A percentile compares a stretch with the other conserved stretches of the same genome.
Evolutionary conservation across 306 rosid species (phyloP).

Genomic region (Vigna trinervia): DNA sequence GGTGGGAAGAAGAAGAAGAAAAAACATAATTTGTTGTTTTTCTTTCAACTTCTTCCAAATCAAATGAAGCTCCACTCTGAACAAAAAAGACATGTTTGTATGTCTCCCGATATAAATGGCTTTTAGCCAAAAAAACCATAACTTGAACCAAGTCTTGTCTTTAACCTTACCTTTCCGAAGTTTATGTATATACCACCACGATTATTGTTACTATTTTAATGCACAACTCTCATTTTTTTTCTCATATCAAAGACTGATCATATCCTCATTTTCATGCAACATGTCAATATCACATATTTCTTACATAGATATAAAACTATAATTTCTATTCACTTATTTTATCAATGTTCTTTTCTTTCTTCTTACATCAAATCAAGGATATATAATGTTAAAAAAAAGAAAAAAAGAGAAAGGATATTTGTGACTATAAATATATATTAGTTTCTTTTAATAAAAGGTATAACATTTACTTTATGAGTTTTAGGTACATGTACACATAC

Average conservation of each 20-base stretch:
- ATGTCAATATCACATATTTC: neutral
- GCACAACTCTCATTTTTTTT: constrained; percentile 4
- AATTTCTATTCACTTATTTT: neutral
- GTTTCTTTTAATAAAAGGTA: too few relatives aligned
- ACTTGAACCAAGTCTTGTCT: neutral
- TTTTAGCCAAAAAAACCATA: constrained; percentile 12
- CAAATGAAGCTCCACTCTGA: constrained; percentile 24
- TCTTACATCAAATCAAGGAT: neutral
- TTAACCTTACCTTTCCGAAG: neutral
- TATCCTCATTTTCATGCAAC: neutral
- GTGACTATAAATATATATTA: too few relatives aligned
- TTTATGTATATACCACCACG: constrained; percentile 29
- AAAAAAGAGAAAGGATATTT: neutral
- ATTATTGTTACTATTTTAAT: constrained; percentile 35
- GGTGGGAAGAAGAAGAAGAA: constrained; percentile 35
- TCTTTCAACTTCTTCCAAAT: constrained; percentile 39
- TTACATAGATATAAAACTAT: neutral
- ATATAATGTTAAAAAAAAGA: neutral
- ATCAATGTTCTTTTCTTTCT: neutral
- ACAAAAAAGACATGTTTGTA: constrained; percentile 32
- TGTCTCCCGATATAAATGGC: constrained; percentile 36
- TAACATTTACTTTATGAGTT: too few relatives aligned
- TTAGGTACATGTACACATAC: too few relatives aligned
- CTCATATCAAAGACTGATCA: neutral
- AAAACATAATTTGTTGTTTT: neutral